Evolutionary conservation across 2,329 filamentous ascomycete species (phyloP).

Genomic region (Xylaria sp.): DNA sequence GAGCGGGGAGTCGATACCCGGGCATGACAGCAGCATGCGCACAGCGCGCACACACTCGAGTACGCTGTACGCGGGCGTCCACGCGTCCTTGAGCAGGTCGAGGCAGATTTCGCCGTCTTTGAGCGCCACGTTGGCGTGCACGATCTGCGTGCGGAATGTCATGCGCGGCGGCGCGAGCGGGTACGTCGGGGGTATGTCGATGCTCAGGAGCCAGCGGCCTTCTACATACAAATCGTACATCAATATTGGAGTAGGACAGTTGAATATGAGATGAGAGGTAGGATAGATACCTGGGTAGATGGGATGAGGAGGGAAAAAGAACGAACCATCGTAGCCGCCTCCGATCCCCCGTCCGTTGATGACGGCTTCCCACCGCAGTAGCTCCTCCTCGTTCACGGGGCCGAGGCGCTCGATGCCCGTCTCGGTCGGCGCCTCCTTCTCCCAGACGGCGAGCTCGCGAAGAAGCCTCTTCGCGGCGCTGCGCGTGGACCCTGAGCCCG

Average conservation of each 20-base stretch:
- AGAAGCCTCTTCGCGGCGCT: slow-evolving; percentile 62
- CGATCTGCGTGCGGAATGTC: slow-evolving; percentile 80
- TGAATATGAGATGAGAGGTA: not conserved
- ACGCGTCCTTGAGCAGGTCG: slow-evolving; percentile 78
- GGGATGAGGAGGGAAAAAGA: not conserved
- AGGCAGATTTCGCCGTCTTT: slow-evolving; percentile 90
- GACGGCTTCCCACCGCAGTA: slow-evolving; percentile 65
- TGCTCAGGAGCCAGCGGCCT: slow-evolving; percentile 83
- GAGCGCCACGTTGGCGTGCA: slow-evolving; percentile 78
- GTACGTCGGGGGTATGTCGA: slow-evolving; percentile 78
- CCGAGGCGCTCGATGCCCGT: slow-evolving; percentile 64
- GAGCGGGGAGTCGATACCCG: slow-evolving; percentile 75
- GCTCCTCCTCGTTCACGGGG: slow-evolving; percentile 58
- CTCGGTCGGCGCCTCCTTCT: slow-evolving; percentile 54
- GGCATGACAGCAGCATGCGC: slow-evolving; percentile 70
- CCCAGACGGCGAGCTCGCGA: slow-evolving; percentile 62
- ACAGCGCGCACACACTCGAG: slow-evolving; percentile 75
- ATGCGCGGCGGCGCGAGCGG: slow-evolving; percentile 79
- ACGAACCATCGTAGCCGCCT: slow-evolving; percentile 60
- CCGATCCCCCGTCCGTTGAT: slow-evolving; percentile 64
- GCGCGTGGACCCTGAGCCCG: slow-evolving; percentile 44
- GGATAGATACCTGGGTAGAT: not conserved
- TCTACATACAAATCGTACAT: slow-evolving; percentile 42
- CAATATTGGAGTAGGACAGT: too few relatives aligned
- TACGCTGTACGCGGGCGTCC: slow-evolving; percentile 87